Percentiles rank a stretch among this genome's conserved stretches.
phyloP scores from a whole-genome alignment of 139 green algal genomes.

The Zygnema cylindricum region DNA sequence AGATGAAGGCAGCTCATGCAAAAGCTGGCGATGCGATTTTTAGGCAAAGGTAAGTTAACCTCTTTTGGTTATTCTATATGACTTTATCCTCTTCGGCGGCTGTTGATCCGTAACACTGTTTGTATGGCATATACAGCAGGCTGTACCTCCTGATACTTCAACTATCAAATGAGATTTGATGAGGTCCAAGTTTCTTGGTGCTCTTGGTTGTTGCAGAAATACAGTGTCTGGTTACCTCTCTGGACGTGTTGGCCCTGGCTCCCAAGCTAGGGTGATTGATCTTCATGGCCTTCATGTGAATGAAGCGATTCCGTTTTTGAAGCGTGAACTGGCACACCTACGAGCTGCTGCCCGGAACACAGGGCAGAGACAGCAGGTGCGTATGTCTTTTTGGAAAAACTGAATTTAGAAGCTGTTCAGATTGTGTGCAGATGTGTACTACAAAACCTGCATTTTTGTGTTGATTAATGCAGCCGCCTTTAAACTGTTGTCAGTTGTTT shows the following conservation, averaged over 20 bases:
- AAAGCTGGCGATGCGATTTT: conserved; percentile 59
- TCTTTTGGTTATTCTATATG: neutral
- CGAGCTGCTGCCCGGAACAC: neutral
- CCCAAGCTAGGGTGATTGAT: conserved; percentile 48
- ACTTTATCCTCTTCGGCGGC: neutral
- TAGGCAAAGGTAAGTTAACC: conserved; percentile 51
- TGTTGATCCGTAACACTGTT: neutral
- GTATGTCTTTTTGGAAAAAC: too few species aligned
- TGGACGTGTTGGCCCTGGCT: neutral
- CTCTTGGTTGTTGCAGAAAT: neutral
- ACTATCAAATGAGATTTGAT: too few species aligned
- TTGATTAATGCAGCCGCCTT: neutral
- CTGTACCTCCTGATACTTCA: too few species aligned
- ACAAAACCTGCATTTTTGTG: neutral
- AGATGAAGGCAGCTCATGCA: conserved; percentile 66
- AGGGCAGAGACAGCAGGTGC: conserved; percentile 44
- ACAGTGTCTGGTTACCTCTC: conserved; percentile 7
- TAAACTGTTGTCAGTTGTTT: neutral
- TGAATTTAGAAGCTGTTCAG: neutral
- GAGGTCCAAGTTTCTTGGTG: neutral
- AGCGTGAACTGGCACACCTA: conserved; percentile 44
- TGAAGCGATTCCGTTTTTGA: conserved; percentile 58
- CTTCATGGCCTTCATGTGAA: conserved; percentile 61
- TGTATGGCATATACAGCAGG: neutral
- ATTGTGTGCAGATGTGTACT: neutral